Evolutionary conservation across 208 protist genomes (phyloP), one percentile per base, ranked within the genome.

Genomic region (Zelonia costaricensis): DNA sequence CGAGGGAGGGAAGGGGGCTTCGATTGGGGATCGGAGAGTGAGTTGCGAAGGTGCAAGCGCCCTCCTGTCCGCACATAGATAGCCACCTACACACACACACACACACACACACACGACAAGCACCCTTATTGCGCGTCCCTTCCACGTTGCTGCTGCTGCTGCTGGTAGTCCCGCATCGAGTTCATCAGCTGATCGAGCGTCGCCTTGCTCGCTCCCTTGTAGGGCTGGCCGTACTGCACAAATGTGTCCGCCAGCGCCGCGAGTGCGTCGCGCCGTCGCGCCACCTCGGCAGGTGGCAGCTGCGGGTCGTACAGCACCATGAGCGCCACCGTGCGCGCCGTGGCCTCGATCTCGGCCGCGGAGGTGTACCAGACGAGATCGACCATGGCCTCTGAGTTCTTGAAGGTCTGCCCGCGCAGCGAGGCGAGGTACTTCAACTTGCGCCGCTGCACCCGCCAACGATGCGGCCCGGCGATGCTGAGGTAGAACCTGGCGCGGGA

Each of bases 101-200:
- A 10, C 33, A 38, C 33, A 38, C 33, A 4, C 10, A 38, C 33
- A 38, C 33, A 23, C 23, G 27, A 40, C 0, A 23, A 40, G n/a
- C 10, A 8, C 2, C 47, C 13, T 47, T 27, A 78, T 36, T 74
- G 39, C 31, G 61, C 25, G 42, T 81, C 53, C 54, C 74, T 78
- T 62, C 74, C 71, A 23, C 78, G 68, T n/a, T n/a, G n/a, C 56
- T 90, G 69, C 20, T 65, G 69, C 56, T 85, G 61, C 58, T 86
- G 81, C 46, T 92, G 81, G 60, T 92, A 92, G 12, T 85, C 80
- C 3, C 82, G 61, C 60, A 95, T 63, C 7, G 83, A 93, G 54
- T 80, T 69, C 85, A 91, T 92, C 3, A 95, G 72, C 44, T 79
- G 71, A 43, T 90, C 77, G 71, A 95, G 80, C 25, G 89, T 93